These are phyloP conservation scores for Taphrina deformans DNA, from an alignment of 1,139 yeast species.

Conservation along the genomic window DNA sequence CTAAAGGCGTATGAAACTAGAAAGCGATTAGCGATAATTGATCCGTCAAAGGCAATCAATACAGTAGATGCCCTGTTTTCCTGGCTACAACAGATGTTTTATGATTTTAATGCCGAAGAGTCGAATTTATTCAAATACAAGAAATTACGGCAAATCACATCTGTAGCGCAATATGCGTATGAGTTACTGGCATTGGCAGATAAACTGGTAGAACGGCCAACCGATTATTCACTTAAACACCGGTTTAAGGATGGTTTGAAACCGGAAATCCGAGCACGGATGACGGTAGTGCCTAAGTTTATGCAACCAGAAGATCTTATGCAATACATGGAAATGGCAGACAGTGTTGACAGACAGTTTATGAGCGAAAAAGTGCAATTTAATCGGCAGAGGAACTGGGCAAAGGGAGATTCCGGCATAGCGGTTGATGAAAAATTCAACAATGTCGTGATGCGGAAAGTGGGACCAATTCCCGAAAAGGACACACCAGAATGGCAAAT, in stretches of 20 bases:
- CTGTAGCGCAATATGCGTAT: background rate
- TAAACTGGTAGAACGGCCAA: background rate
- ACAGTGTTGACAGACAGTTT: background rate
- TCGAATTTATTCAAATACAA: background rate
- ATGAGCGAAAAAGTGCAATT: background rate
- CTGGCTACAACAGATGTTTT: background rate
- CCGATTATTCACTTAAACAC: background rate
- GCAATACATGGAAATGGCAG: background rate
- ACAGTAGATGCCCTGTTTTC: background rate
- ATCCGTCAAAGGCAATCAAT: background rate
- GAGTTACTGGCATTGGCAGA: background rate
- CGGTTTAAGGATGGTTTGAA: background rate
- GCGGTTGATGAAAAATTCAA: background rate
- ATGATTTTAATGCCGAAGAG: background rate
- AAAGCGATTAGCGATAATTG: background rate
- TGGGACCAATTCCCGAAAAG: background rate
- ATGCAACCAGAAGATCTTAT: background rate
- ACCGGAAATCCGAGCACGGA: background rate
- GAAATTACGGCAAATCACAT: background rate
- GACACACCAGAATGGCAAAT: background rate
- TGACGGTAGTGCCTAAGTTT: background rate
- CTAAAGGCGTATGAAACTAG: background rate
- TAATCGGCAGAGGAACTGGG: background rate
- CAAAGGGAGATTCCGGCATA: background rate
- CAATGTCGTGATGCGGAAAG: background rate